phyloP scores from a whole-genome alignment of 495 filamentous ascomycete genomes.

The Niebla homalea region DNA sequence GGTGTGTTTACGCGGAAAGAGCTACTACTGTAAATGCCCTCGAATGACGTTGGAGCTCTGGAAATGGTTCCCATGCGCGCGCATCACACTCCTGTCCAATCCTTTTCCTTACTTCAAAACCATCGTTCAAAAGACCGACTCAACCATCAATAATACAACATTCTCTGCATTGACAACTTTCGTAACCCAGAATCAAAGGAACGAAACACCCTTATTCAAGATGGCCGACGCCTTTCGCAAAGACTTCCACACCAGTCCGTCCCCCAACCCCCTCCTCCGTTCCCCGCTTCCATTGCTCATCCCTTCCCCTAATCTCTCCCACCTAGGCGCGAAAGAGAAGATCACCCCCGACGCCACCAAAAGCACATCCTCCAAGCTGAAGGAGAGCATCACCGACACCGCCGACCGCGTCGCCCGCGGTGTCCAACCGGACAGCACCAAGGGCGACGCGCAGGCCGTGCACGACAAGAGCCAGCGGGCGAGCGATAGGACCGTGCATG shows the following conservation, averaged over 20 bases:
- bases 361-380: slow-evolving; percentile 49
- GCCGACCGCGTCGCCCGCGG: slow-evolving; percentile 42
- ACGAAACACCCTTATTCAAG: too few species aligned
- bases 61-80: neutral
- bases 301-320: slow-evolving; percentile 11
- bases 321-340: slow-evolving; percentile 45
- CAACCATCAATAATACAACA: neutral
- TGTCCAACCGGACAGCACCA: slow-evolving; percentile 39
- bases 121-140: neutral
- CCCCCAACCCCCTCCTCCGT: too few species aligned
- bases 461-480: slow-evolving; percentile 48
- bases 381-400: slow-evolving; percentile 45
- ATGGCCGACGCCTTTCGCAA: slow-evolving; percentile 64
- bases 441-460: slow-evolving; percentile 38
- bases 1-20: neutral
- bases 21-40: neutral
- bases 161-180: neutral
- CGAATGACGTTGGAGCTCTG: neutral
- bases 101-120: neutral
- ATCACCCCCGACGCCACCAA: slow-evolving; percentile 52
- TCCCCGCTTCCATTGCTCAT: neutral
- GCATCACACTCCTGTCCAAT: neutral
- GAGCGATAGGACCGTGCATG: slow-evolving; percentile 39
- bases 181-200: too few species aligned
- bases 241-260: slow-evolving; percentile 47